Evolutionary conservation across 768 basidiomycete species (phyloP).

Genomic region (Neoboletus magnificus): DNA sequence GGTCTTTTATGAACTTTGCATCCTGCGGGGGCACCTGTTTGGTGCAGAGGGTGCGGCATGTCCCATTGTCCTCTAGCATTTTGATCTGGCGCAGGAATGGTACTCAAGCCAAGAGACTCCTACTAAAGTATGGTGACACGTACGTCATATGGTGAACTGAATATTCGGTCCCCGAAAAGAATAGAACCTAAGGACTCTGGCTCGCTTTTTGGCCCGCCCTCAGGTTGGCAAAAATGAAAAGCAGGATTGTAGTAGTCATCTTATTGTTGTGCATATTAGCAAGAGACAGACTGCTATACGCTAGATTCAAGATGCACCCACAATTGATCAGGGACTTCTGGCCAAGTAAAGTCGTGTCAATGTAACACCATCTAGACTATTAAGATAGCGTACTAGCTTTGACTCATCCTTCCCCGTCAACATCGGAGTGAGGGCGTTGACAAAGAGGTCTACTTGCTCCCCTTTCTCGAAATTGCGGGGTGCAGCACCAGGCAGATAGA

Average conservation of each 20-base stretch:
- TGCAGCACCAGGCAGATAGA: constrained; percentile 91
- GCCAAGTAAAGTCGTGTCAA: constrained; percentile 5
- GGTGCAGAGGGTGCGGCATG: constrained; percentile 75
- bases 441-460: constrained; percentile 74
- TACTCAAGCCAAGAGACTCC: constrained; percentile 5
- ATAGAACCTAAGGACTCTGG: constrained; percentile 91
- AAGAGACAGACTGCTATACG: neutral
- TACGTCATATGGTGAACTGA: constrained; percentile 85
- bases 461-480: constrained; percentile 76
- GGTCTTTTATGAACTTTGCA: constrained; percentile 86
- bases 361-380: neutral
- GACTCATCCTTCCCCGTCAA: constrained; percentile 61
- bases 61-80: constrained; percentile 73
- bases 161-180: constrained; percentile 94
- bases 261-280: constrained; percentile 28
- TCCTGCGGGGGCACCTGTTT: constrained; percentile 61
- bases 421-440: constrained; percentile 90
- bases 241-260: constrained; percentile 92
- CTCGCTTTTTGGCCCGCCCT: constrained; percentile 65
- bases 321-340: constrained; percentile 93
- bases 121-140: constrained; percentile 24
- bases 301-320: constrained; percentile 27
- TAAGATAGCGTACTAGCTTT: constrained; percentile 58
- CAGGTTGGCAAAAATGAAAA: constrained; percentile 84
- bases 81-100: constrained; percentile 50